phyloP scores from a whole-genome alignment of 23 red algal species.

The Pyropia yezoensis region DNA sequence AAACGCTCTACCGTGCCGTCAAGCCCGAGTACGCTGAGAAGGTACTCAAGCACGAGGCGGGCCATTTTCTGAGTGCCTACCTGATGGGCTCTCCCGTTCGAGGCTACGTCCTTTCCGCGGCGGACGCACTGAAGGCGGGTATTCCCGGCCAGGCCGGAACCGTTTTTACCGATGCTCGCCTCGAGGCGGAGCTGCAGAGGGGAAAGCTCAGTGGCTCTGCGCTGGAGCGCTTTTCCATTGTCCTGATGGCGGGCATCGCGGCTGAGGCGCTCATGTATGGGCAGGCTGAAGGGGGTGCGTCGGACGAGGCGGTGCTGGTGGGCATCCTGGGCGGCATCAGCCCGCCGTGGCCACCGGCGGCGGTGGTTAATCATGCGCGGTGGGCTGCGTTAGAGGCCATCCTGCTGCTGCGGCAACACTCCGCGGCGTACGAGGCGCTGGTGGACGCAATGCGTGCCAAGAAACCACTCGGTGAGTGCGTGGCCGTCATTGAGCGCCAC shows the following conservation, averaged over 20 bases:
- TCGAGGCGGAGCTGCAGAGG: constrained; percentile 28
- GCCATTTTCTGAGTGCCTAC: constrained; percentile 64
- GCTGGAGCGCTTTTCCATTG: constrained; percentile 55
- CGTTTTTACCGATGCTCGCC: constrained; percentile 30
- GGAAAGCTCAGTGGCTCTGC: constrained; percentile 7
- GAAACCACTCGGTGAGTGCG: constrained; percentile 51
- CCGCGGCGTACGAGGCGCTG: constrained; percentile 38
- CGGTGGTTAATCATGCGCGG: constrained; percentile 30
- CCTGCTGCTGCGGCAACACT: constrained; percentile 26
- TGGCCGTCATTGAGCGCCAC: constrained; percentile 37
- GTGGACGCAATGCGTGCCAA: constrained; percentile 25
- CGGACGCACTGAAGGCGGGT: constrained; percentile 13
- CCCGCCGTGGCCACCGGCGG: constrained; percentile 28
- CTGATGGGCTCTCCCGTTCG: constrained; percentile 32
- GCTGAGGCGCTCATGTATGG: constrained; percentile 72
- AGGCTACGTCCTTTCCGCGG: constrained; percentile 34
- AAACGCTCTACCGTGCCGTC: constrained; percentile 31
- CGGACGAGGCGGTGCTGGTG: constrained; percentile 34
- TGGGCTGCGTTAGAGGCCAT: constrained; percentile 40
- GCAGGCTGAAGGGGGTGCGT: constrained; percentile 59
- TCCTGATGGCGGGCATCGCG: constrained; percentile 73
- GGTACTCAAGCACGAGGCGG: constrained; percentile 68
- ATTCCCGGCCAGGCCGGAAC: constrained; percentile 74
- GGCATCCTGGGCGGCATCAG: constrained; percentile 25
- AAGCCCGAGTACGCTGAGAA: constrained; percentile 37